phyloP scores from a whole-genome alignment of 169 alveolate species.

The Neospora caninum region DNA sequence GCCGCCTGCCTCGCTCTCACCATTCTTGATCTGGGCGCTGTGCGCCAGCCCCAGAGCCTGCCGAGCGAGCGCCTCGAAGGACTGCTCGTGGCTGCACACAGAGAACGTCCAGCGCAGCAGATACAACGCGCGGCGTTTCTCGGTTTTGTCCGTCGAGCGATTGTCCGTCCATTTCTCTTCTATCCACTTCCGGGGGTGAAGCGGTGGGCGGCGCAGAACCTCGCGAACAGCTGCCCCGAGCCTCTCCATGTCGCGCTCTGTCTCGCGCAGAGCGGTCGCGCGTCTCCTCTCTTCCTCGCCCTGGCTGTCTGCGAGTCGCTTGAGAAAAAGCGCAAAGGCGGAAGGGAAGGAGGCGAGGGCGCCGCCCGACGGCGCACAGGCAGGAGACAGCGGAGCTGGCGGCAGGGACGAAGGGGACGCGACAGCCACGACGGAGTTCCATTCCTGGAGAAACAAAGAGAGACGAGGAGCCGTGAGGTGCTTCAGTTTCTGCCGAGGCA shows the following conservation, averaged over 20 bases:
- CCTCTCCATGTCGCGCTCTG: not conserved
- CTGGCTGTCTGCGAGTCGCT: not conserved
- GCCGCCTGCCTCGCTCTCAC: not conserved
- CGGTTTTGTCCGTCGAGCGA: not conserved
- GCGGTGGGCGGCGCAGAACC: not conserved
- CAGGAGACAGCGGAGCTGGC: not conserved
- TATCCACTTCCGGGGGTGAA: not conserved
- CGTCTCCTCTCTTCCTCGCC: conserved; percentile 8
- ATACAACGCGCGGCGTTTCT: not conserved
- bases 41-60: not conserved
- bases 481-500: too few relatives aligned
- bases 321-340: not conserved
- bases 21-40: not conserved
- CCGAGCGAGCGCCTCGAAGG: not conserved
- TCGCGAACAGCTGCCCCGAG: not conserved
- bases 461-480: too few relatives aligned
- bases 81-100: not conserved
- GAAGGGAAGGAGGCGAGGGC: not conserved
- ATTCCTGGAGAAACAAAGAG: not conserved
- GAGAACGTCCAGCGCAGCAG: not conserved
- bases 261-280: not conserved
- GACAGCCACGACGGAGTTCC: not conserved
- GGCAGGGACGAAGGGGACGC: not conserved
- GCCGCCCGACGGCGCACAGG: not conserved
- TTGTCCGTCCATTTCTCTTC: not conserved